Percentiles rank a stretch among this genome's conserved stretches.
These are phyloP conservation scores for Chlamydomonas applanata DNA, from an alignment of 139 green algal species.

Conservation along the genomic window DNA sequence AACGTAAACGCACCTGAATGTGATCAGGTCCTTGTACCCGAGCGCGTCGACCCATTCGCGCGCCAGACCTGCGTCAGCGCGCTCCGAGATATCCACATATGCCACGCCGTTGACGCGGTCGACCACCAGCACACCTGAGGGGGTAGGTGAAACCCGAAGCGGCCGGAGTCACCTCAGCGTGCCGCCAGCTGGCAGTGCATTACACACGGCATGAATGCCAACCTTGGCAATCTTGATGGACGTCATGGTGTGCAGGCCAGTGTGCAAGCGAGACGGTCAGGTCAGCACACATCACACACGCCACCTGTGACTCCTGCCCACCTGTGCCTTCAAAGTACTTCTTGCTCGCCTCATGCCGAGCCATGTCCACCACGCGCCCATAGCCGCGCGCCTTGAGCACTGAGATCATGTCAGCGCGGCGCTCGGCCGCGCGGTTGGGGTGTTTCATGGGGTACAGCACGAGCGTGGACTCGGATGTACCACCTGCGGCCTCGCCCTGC, in stretches of 20 bases:
- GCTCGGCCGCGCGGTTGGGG: conserved; percentile 80
- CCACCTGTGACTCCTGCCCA: conserved; percentile 13
- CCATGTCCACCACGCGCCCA: conserved; percentile 63
- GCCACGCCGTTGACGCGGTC: conserved; percentile 87
- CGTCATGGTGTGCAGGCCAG: too few species aligned
- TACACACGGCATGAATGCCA: too few species aligned
- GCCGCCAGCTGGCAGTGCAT: too few species aligned
- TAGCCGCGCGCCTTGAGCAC: conserved; percentile 61
- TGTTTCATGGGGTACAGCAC: conserved; percentile 94
- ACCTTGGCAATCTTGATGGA: not conserved
- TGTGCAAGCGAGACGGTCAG: too few species aligned
- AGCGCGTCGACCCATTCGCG: conserved; percentile 57
- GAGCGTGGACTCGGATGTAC: conserved; percentile 58
- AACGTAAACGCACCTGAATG: conserved; percentile 62
- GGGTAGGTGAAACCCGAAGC: too few species aligned
- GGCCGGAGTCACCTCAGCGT: too few species aligned
- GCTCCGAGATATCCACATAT: conserved; percentile 85
- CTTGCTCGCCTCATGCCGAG: conserved; percentile 42
- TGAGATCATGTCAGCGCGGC: conserved; percentile 72
- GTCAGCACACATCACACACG: conserved; percentile 2
- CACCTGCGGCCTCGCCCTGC: conserved; percentile 43
- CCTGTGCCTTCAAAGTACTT: conserved; percentile 87
- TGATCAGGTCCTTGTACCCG: conserved; percentile 77
- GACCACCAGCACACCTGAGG: conserved; percentile 78
- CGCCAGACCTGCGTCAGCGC: conserved; percentile 69